Evolutionary conservation across 2,329 filamentous ascomycete genomes (phyloP), one percentile per base, ranked within the genome.

Genomic region (Pseudocercospora eumusae): DNA sequence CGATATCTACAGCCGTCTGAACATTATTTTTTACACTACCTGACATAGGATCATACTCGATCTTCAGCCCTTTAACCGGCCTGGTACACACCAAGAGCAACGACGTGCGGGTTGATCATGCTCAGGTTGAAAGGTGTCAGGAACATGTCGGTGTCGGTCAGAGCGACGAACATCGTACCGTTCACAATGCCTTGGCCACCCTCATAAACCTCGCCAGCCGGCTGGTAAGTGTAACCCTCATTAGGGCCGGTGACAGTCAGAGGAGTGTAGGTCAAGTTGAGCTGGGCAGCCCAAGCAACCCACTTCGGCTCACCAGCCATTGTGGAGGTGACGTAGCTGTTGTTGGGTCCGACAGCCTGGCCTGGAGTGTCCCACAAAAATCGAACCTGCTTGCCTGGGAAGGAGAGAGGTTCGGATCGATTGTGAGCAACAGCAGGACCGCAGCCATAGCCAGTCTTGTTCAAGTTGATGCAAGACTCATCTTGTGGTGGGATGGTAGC

Each of bases 121-220:
- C 80, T 84, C 62, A 93, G 62, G 72, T 95, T 95, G 75, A 91
- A 93, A 0, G 90, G 88, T 7, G 90, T 93, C 2, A 93, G 81
- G 64, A 80, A 86, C 0, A 87, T 67, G 66, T 92, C 83, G 0
- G 75, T 73, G 69, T 93, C 90, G 0, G 90, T 93, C 10, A 96
- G 72, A 0, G 86, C 88, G 52, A 96, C 78, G 72, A 93, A 95
- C 76, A 92, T 89, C 3, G 91, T 95, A 0, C 85, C 88, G 67
- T 95, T 95, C 56, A 90, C 81, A 28, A 72, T 63, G 1, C 85
- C 84, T 0, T 87, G 87, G 59, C 92, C 87, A 0, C 86, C 84
- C 62, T 83, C 80, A 71, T 83, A 95, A 0, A 89, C 88, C 40
- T 84, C 83, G 6, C 83, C 79, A 66, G 89, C 84, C 0, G 91